These are phyloP conservation scores for Euphorbia tirucalli DNA, from an alignment of 345 rosid species.

Conservation along the genomic window DNA sequence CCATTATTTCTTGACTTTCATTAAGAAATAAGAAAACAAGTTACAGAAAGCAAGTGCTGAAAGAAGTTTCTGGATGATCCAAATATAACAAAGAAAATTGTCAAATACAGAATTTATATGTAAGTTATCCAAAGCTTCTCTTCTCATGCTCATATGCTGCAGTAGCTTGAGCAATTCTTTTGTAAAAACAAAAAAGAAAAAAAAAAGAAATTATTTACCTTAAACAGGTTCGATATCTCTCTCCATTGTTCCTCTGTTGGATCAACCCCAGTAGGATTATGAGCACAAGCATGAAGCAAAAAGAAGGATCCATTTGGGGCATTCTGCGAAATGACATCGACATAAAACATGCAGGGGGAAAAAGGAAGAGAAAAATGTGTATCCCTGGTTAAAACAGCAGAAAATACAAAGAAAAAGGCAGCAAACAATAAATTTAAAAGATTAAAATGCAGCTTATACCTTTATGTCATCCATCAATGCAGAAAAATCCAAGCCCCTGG, in stretches of 20 bases:
- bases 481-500: slow-evolving; percentile 81
- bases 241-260: slow-evolving; percentile 94
- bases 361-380: neutral
- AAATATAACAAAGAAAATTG: neutral
- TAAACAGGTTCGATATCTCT: slow-evolving; percentile 82
- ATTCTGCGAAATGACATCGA: slow-evolving; percentile 42
- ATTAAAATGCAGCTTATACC: slow-evolving; percentile 35
- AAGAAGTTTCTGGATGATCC: neutral
- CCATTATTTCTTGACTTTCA: neutral
- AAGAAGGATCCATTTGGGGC: slow-evolving; percentile 93
- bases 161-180: neutral
- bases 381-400: neutral
- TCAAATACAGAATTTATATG: no score
- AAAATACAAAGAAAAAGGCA: neutral
- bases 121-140: neutral
- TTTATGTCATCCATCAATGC: slow-evolving; percentile 83
- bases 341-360: neutral
- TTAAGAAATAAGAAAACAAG: neutral
- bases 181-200: neutral
- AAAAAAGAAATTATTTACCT: slow-evolving; percentile 36
- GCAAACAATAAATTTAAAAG: neutral
- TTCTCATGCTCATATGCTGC: neutral
- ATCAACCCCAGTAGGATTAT: slow-evolving; percentile 96
- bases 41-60: no score
- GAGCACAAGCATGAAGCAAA: slow-evolving; percentile 88